Percentiles rank a stretch among this genome's conserved stretches.
phyloP scores from a whole-genome alignment of 2,329 filamentous ascomycete genomes.

The Fusarium newnesense region DNA sequence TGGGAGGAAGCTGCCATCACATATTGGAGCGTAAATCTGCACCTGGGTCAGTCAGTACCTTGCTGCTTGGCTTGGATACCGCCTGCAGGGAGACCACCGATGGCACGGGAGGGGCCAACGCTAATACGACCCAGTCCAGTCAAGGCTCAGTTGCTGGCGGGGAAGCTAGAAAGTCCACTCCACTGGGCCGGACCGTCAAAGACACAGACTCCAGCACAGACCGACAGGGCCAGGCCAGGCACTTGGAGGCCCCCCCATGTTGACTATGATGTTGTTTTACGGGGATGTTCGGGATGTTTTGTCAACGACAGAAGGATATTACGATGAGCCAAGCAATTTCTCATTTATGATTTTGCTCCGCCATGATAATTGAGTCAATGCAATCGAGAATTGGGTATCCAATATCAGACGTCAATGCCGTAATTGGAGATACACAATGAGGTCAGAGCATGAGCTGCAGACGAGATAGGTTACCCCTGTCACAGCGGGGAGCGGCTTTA shows the following conservation, averaged over 20 bases:
- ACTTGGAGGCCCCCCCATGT: constrained; percentile 25
- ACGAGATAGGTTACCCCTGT: constrained; percentile 21
- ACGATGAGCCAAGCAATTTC: constrained; percentile 19
- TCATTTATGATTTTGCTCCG: background rate
- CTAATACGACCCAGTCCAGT: constrained; percentile 25
- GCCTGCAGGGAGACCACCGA: constrained; percentile 24
- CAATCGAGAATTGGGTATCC: constrained; percentile 7
- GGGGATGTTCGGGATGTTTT: background rate
- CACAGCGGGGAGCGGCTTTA: constrained; percentile 11
- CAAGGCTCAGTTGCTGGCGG: background rate
- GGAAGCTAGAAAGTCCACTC: constrained; percentile 26
- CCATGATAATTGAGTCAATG: constrained; percentile 6
- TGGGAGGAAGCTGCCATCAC: constrained; percentile 25
- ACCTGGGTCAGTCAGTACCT: constrained; percentile 5
- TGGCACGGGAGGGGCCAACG: constrained; percentile 32
- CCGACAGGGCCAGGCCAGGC: background rate
- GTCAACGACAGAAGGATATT: constrained; percentile 21
- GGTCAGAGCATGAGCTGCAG: constrained; percentile 30
- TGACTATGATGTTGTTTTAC: constrained; percentile 25
- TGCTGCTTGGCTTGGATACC: constrained; percentile 10
- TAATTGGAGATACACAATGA: constrained; percentile 30
- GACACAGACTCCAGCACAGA: constrained; percentile 1
- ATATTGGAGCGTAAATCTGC: constrained; percentile 27
- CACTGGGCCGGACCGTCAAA: constrained; percentile 22
- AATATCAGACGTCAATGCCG: constrained; percentile 15